Conservation (phyloP, 805 yeast genomes). For the Saccharomycopsis sp. region DNA sequence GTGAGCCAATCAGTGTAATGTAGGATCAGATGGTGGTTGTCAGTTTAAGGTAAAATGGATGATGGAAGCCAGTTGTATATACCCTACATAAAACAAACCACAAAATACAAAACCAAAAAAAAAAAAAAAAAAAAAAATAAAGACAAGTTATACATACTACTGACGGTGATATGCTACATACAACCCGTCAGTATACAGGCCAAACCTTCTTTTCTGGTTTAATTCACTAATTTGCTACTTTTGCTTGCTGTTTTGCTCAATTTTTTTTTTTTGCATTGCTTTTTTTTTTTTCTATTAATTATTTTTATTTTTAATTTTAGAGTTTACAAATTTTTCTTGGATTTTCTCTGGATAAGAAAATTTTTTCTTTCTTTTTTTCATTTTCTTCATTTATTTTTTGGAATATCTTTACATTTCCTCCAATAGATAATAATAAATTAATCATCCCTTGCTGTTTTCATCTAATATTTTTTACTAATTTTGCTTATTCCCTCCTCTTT, state of each 20-base stretch:
- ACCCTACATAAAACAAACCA: too few species aligned
- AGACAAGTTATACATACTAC: not conserved
- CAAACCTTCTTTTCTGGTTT: constrained; percentile 1
- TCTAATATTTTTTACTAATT: not conserved
- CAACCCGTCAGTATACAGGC: not conserved
- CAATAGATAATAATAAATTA: not conserved
- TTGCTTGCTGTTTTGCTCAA: not conserved
- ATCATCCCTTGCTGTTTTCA: not conserved
- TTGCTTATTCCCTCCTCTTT: not conserved
- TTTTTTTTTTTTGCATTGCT: not conserved
- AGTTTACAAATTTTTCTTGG: not conserved
- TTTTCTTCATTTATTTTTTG: not conserved
- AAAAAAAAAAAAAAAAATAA: constrained; percentile 1
- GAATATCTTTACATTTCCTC: constrained; percentile 1
- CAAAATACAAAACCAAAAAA: not conserved
- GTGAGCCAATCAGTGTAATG: too few species aligned
- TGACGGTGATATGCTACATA: not conserved
- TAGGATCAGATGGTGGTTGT: too few species aligned
- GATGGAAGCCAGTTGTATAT: too few species aligned
- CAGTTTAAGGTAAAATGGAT: too few species aligned
- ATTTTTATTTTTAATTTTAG: too few species aligned
- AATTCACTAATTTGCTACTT: not conserved
- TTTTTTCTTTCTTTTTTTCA: not conserved
- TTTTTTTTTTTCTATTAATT: not conserved
- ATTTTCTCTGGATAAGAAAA: not conserved